Evolutionary conservation across 192 early-diverging fungal genomes (phyloP), one percentile per base, ranked within the genome.

Genomic region (Coemansia sp.): DNA sequence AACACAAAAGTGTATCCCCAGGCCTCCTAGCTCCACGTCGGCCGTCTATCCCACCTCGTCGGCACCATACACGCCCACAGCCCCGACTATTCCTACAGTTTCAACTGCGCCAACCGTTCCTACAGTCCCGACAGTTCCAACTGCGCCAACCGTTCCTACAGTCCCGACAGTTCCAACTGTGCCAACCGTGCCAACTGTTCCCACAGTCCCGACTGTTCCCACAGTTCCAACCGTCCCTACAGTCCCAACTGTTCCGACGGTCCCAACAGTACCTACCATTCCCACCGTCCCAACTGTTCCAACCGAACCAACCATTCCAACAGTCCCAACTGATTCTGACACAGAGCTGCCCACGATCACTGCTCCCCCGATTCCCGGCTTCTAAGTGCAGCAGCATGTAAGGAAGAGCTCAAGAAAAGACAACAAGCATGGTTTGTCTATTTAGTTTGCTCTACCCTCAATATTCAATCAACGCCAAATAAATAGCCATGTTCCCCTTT

Each of bases 1-100:
- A 31, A 31, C 31, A 48, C 25, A 28, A n/a, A 78, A 78, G 67
- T 78, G 76, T 70, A 67, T 78, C 57, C 76, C 76, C 38, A 64
- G 76, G n/a, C 76, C 76, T 21, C 38, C 61, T 7, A 65, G 61
- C 41, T 45, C 47, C 38, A 26, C 61, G 7, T 26, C 48, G 9
- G 21, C 12, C 3, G 48, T 25, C 2, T 52, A 52, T 25, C 38
- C 66, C 14, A 35, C 47, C 50, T 39, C 59, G 8, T 52, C 48
- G 4, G 48, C 48, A 31, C 31, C 31, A 31, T 31, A 31, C 31
- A 31, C 31, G 23, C 48, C 48, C 16, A 43, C 39, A 25, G 9
- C 23, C 26, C 47, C 47, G 9, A 50, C 8, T 10, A 25, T n/a
- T n/a, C n/a, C n/a, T n/a, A n/a, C n/a, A n/a, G n/a, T n/a, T n/a